Conservation (phyloP, 441 rosid genomes). For the Corymbia calophylla region DNA sequence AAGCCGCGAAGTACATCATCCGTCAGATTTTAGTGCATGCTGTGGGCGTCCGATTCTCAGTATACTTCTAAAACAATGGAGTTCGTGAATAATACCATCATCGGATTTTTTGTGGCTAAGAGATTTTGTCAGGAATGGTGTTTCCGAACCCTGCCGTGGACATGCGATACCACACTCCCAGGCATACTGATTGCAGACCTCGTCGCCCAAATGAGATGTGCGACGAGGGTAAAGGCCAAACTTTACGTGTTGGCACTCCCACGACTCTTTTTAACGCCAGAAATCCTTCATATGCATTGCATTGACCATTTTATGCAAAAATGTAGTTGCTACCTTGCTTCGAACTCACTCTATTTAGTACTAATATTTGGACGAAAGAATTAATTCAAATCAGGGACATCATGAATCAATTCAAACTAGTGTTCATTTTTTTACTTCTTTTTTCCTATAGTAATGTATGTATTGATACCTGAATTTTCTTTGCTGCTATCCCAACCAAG, state of each 20-base stretch:
- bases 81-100: not conserved
- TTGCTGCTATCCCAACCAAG: too few species aligned
- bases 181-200: not conserved
- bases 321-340: not conserved
- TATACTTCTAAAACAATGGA: not conserved
- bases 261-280: not conserved
- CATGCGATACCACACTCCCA: too few species aligned
- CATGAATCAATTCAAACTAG: not conserved
- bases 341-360: not conserved
- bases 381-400: not conserved
- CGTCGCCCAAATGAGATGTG: not conserved
- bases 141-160: not conserved
- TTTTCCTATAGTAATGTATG: fast-evolving
- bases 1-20: not conserved
- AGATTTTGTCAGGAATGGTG: not conserved
- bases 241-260: not conserved
- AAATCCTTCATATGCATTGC: not conserved
- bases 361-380: not conserved
- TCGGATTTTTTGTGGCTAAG: not conserved
- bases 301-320: not conserved
- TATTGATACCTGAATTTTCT: too few species aligned
- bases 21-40: not conserved
- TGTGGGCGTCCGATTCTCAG: not conserved
- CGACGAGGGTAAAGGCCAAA: not conserved
- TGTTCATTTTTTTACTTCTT: not conserved